phyloP scores from a whole-genome alignment of 1,139 yeast species.

The Geotrichum phurueaensis region DNA sequence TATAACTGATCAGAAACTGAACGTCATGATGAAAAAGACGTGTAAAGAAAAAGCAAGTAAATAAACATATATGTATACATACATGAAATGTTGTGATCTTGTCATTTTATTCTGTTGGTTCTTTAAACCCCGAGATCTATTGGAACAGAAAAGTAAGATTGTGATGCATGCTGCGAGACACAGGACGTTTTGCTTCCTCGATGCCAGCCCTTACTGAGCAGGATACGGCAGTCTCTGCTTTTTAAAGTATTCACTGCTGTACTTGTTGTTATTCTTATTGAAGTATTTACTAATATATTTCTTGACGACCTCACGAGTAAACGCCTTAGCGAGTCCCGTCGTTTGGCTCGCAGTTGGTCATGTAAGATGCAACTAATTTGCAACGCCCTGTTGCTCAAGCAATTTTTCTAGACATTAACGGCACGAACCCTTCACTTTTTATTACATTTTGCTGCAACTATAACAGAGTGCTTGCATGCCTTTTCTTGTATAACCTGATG shows the following conservation, averaged over 20 bases:
- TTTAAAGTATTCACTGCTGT: not conserved
- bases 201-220: too few species aligned
- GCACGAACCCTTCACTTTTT: not conserved
- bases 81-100: not conserved
- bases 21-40: not conserved
- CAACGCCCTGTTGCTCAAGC: too few species aligned
- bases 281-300: not conserved
- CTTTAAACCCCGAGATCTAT: not conserved
- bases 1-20: not conserved
- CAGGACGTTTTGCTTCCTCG: too few species aligned
- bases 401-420: not conserved
- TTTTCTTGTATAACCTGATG: too few species aligned
- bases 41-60: too few species aligned
- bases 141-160: not conserved
- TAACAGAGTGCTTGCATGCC: not conserved
- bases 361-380: too few species aligned
- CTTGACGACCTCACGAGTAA: too few species aligned
- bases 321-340: too few species aligned
- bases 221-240: not conserved
- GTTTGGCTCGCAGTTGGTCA: too few species aligned
- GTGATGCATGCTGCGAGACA: too few species aligned
- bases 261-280: too few species aligned
- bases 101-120: not conserved
- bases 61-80: too few species aligned
- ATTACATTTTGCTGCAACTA: not conserved